Percentiles rank a stretch among this genome's conserved stretches.
These are phyloP conservation scores for Chlorella vulgaris DNA, from an alignment of 139 green algal genomes.

Conservation along the genomic window DNA sequence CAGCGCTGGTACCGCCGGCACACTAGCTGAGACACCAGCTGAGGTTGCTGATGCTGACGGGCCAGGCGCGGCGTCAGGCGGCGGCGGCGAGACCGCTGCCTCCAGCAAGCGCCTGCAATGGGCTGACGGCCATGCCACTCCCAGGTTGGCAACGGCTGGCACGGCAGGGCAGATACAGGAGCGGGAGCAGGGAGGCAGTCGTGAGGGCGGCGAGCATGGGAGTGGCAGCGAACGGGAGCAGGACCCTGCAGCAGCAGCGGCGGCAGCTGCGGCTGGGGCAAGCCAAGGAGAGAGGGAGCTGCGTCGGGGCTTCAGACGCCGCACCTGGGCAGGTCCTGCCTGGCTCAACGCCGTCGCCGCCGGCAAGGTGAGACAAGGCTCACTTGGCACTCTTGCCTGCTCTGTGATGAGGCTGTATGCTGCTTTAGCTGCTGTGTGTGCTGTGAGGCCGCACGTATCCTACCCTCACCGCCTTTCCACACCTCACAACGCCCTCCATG, in stretches of 20 bases:
- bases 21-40: not conserved
- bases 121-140: slow-evolving; percentile 15
- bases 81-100: not conserved
- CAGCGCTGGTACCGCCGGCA: no score
- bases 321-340: slow-evolving; percentile 67
- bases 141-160: not conserved
- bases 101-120: slow-evolving; percentile 25
- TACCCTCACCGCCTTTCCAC: no score
- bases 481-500: no score
- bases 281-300: slow-evolving; percentile 59
- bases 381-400: not conserved
- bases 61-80: slow-evolving; percentile 3
- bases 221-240: slow-evolving; percentile 19
- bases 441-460: not conserved
- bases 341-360: slow-evolving; percentile 61
- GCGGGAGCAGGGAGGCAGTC: not conserved
- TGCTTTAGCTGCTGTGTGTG: slow-evolving; percentile 14
- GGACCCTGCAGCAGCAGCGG: slow-evolving; percentile 5
- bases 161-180: no score
- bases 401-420: not conserved
- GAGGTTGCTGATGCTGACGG: slow-evolving; percentile 1
- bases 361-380: slow-evolving; percentile 19
- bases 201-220: not conserved
- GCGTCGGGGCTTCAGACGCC: slow-evolving; percentile 64
- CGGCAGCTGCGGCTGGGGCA: slow-evolving; percentile 13